Base-by-base conservation (phyloP, 2,329 filamentous ascomycete genomes). In the Pseudopithomyces chartarum region DNA sequence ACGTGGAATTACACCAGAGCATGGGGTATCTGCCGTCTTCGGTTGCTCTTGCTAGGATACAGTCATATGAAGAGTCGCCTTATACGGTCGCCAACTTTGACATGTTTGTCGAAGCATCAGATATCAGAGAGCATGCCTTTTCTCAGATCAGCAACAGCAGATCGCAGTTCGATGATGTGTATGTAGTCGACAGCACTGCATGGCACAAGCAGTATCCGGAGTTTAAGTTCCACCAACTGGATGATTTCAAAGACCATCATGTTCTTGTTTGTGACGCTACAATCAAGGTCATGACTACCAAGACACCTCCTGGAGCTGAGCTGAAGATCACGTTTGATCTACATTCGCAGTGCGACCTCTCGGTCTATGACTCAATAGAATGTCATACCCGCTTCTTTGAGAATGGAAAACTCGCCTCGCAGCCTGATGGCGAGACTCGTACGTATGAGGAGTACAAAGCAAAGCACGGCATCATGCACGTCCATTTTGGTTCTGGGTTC, bases 401-500 rank as follows among this genome's bases (percentile, higher is more conserved):
- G 10, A 65, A 62, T 22, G 71, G 67, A 2, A 54, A 62, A 7
- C 58, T 63, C 17, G 59, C 57, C 13, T 58, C 65, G 36, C 63
- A 74, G 8, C 56, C 60, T 13, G 63, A 71, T 22, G 36, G 36
- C 7, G 66, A 71, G 42, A 65, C 65, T 42, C 60, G 58, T 44
- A 67, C 58, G 43, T 56, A 52, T 44, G 67, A 66, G 44, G 63
- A 68, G 34, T 64, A 69, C 46, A 54, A 47, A 13, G 48, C 59
- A 12, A 57, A 64, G 57, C 42, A 63, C 62, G 38, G 70, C 55
- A 44, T 67, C 42, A 50, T 75, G 55, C 59, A 64, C 61, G 63
- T 77, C 8, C 63, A 62, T 1, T 81, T 82, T 49, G 76, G 78
- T 2, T 79, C 77, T 46, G 67, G 61, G 2, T 81, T 80, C 56